phyloP scores from a whole-genome alignment of 2,329 filamentous ascomycete genomes.

The Pseudovirgaria hyperparasitica region DNA sequence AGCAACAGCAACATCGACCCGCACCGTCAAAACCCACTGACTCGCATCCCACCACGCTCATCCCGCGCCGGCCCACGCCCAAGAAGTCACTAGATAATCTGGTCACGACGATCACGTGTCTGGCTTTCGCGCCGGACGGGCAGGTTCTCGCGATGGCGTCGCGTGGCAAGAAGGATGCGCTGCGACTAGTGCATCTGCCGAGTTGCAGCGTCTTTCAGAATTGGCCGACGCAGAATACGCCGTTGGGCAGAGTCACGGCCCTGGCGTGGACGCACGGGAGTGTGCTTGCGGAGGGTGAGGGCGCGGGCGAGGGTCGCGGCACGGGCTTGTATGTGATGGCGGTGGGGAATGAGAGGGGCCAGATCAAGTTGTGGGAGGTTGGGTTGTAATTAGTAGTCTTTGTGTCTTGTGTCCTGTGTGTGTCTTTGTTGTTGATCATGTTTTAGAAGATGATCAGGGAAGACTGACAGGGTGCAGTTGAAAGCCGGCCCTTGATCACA shows the following conservation, averaged over 20 bases:
- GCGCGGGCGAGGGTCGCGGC: slow-evolving; percentile 9
- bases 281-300: slow-evolving; percentile 49
- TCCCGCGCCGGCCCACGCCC: slow-evolving; percentile 60
- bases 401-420: too few relatives aligned
- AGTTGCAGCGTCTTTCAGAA: slow-evolving; percentile 91
- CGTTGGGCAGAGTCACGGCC: slow-evolving; percentile 65
- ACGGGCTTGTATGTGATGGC: slow-evolving; percentile 44
- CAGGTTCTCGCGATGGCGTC: slow-evolving; percentile 82
- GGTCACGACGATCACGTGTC: slow-evolving; percentile 67
- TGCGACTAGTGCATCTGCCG: slow-evolving; percentile 79
- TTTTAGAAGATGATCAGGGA: too few relatives aligned
- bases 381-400: slow-evolving; percentile 8
- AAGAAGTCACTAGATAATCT: slow-evolving; percentile 69
- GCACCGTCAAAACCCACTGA: slow-evolving; percentile 6
- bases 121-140: slow-evolving; percentile 76
- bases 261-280: slow-evolving; percentile 33
- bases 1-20: too few relatives aligned
- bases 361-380: slow-evolving; percentile 76
- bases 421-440: too few relatives aligned
- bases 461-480: too few relatives aligned
- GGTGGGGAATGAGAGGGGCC: slow-evolving; percentile 79
- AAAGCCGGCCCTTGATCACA: too few relatives aligned
- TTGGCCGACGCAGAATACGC: slow-evolving; percentile 88
- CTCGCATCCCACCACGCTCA: slow-evolving; percentile 42
- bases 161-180: slow-evolving; percentile 74